A percentile compares a stretch with the other conserved stretches of the same genome.
Conservation (phyloP, 768 basidiomycete genomes). For the Leccinum pellstonianum region DNA sequence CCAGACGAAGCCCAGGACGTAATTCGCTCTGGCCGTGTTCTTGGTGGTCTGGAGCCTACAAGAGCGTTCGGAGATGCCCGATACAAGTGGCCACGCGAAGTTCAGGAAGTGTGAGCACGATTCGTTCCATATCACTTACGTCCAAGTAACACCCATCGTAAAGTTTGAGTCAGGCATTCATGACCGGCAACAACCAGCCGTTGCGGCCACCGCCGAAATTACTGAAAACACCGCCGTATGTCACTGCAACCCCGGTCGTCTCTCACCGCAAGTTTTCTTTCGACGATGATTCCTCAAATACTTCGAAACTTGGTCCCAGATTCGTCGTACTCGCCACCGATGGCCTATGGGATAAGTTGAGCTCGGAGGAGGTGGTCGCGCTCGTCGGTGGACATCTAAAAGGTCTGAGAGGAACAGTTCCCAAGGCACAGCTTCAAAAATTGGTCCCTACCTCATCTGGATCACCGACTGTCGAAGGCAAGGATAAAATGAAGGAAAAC, state of each 20-base stretch:
- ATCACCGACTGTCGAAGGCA: constrained; percentile 59
- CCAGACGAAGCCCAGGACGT: constrained; percentile 69
- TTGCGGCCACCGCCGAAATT: constrained; percentile 58
- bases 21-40: constrained; percentile 75
- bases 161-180: constrained; percentile 65
- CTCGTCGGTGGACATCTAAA: constrained; percentile 81
- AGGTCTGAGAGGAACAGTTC: constrained; percentile 63
- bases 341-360: constrained; percentile 71
- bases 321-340: constrained; percentile 93
- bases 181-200: constrained; percentile 57
- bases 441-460: constrained; percentile 58
- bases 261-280: constrained; percentile 71
- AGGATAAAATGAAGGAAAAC: constrained; percentile 41
- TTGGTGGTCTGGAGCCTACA: constrained; percentile 85
- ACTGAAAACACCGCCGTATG: constrained; percentile 91
- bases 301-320: constrained; percentile 38
- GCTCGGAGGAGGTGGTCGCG: constrained; percentile 82
- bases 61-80: constrained; percentile 87
- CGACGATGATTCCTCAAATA: constrained; percentile 27
- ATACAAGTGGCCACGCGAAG: constrained; percentile 80
- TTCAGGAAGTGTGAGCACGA: constrained; percentile 64
- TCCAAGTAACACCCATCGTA: neutral
- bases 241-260: constrained; percentile 79
- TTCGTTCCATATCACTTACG: neutral
- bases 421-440: constrained; percentile 54